A percentile compares a stretch with the other conserved stretches of the same genome.
phyloP scores from a whole-genome alignment of 139 green algal species.

The Tetraselmis striata region DNA sequence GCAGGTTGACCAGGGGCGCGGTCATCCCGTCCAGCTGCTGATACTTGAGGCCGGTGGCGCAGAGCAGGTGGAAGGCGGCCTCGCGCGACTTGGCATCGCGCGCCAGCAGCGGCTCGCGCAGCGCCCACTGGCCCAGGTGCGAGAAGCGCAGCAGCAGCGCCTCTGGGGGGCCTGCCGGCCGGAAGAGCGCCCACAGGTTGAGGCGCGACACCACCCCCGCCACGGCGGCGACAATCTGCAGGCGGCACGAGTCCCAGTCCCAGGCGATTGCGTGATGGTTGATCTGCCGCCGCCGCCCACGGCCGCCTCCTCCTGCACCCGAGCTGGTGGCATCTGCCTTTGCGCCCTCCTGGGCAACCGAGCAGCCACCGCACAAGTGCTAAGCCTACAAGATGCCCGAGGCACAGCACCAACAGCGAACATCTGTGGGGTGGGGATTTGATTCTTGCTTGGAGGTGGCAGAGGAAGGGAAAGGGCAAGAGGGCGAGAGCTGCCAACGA shows the following conservation, averaged over 20 bases:
- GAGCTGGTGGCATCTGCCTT: conserved; percentile 1
- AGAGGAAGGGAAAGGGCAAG: neutral
- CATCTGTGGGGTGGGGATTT: too few species aligned
- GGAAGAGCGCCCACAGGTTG: conserved; percentile 58
- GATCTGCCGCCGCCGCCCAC: conserved; percentile 20
- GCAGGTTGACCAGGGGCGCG: conserved; percentile 43
- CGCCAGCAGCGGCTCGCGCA: neutral
- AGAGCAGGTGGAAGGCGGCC: conserved; percentile 31
- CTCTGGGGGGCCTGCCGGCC: conserved; percentile 37
- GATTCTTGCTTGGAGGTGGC: too few species aligned
- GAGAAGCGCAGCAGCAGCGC: conserved; percentile 13
- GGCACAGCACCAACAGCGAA: too few species aligned
- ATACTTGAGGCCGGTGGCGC: conserved; percentile 45
- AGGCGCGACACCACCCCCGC: conserved; percentile 26
- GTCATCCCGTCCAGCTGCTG: conserved; percentile 50
- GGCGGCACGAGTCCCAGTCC: conserved; percentile 48
- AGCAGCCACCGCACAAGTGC: neutral
- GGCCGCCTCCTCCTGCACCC: conserved; percentile 1
- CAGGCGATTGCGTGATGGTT: conserved; percentile 20
- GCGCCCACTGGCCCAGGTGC: neutral
- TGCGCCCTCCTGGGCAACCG: neutral
- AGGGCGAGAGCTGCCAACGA: neutral
- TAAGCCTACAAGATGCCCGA: too few species aligned
- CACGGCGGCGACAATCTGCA: conserved; percentile 39
- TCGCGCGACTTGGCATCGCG: conserved; percentile 20